Percentiles rank a stretch among this genome's conserved stretches.
These are phyloP conservation scores for Globisporangium nodosum DNA, from an alignment of 352 stramenopile species.

Conservation along the genomic window DNA sequence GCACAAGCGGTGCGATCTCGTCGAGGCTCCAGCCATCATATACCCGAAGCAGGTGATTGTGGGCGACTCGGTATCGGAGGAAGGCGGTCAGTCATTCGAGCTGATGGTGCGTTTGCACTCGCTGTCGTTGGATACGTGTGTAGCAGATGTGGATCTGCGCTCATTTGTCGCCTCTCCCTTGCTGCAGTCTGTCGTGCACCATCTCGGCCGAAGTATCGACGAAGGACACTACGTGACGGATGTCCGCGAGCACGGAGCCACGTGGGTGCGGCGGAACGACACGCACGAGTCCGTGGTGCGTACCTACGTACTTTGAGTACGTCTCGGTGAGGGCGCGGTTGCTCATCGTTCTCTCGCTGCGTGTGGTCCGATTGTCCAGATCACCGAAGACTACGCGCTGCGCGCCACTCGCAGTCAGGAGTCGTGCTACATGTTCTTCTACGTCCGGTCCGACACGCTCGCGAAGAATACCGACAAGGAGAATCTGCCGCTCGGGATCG, in stretches of 20 bases:
- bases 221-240: conserved; percentile 85
- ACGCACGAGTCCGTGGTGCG: conserved; percentile 72
- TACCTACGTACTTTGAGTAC: neutral
- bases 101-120: conserved; percentile 39
- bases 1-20: conserved; percentile 75
- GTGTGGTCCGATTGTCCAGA: conserved; percentile 23
- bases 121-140: neutral
- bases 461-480: conserved; percentile 43
- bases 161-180: conserved; percentile 4
- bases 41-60: conserved; percentile 34
- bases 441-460: conserved; percentile 39
- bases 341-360: neutral
- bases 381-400: conserved; percentile 72
- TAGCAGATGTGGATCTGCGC: neutral
- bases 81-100: conserved; percentile 28
- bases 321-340: neutral
- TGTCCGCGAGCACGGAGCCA: conserved; percentile 38
- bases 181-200: conserved; percentile 74
- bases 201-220: conserved; percentile 71
- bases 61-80: conserved; percentile 15
- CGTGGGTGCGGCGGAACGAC: conserved; percentile 80
- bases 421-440: conserved; percentile 88
- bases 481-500: conserved; percentile 36
- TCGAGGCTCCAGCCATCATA: conserved; percentile 53
- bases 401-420: conserved; percentile 71